Evolutionary conservation across 1,139 yeast genomes (phyloP), one percentile per base, ranked within the genome.

Genomic region (Protomyces arabidopsidicola): DNA sequence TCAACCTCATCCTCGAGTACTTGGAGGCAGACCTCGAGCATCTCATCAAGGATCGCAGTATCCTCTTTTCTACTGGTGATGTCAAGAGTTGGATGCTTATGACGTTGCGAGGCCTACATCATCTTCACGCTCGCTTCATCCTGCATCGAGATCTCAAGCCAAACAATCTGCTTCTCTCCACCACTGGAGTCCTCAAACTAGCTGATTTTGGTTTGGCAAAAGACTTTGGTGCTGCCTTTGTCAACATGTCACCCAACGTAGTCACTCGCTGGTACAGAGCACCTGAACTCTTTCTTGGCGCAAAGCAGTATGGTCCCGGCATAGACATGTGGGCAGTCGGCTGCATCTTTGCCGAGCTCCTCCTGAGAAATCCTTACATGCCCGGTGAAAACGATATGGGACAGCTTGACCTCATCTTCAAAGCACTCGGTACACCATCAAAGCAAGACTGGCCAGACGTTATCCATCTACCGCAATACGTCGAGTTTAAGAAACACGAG

Each of bases 181-280:
- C 86, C n/a, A 83, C 82, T 66, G 99, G 99, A 0, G 85, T 86
- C 31, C 95, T 93, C 20, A 95, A 93, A 73, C 90, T 93, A 68
- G 99, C 86, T 95, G 56, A 83, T 71, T 83, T 83, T 71, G 87
- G 87, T 16, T 81, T 83, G 22, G 73, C 76, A 16, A 65, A 74
- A 45, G 65, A 64, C 45, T 69, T 67, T 52, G 71, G 68, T 31
- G 62, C 55, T 45, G 65, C 64, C 31, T n/a, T 73, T 75, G 5
- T 63, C 71, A 20, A 69, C 72, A 72, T 71, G 72, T 55, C 63
- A 60, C 62, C 96, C 0, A 91, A 91, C 68, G 98, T 93, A 9
- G 99, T 93, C 1, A 93, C 99, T 1, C 78, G 98, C 67, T 93
- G 98, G 98, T 93, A 93, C 75, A 78, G 98, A 64, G 96, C 98